Conservation (phyloP, 2,329 filamentous ascomycete genomes). For the Ramularia endophylla region DNA sequence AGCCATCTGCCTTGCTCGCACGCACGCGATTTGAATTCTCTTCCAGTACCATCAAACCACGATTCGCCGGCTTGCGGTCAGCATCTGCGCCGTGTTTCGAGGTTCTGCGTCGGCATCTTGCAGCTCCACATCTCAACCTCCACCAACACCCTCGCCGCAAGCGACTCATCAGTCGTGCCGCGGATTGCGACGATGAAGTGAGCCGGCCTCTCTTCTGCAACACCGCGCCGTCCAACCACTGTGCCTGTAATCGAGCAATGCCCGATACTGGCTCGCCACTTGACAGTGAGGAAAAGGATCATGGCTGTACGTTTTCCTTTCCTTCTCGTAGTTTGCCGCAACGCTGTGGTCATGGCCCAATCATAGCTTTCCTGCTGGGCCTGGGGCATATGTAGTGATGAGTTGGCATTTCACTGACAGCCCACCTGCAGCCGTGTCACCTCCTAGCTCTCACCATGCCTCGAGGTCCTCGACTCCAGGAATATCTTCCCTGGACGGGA, state of each 20-base stretch:
- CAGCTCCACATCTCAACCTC: not conserved
- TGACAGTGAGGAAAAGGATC: slow-evolving; percentile 13
- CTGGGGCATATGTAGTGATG: slow-evolving; percentile 26
- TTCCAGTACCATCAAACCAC: not conserved
- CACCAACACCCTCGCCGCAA: slow-evolving; percentile 1
- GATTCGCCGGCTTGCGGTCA: not conserved
- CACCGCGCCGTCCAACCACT: slow-evolving; percentile 7
- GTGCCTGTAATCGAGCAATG: slow-evolving; percentile 18
- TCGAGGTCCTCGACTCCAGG: slow-evolving; percentile 20
- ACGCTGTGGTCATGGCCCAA: slow-evolving; percentile 15
- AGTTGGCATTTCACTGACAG: slow-evolving; percentile 29
- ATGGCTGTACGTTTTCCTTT: slow-evolving; percentile 19
- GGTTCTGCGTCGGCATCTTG: not conserved
- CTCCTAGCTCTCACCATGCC: slow-evolving; percentile 22
- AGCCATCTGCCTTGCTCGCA: slow-evolving; percentile 2
- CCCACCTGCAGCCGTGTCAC: slow-evolving; percentile 29
- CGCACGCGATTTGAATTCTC: slow-evolving; percentile 3
- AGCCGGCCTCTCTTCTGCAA: slow-evolving; percentile 3
- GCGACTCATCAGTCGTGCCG: slow-evolving; percentile 4
- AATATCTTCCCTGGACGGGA: slow-evolving; percentile 20
- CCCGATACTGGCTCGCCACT: slow-evolving; percentile 20
- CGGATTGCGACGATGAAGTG: slow-evolving; percentile 19
- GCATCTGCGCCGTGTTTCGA: not conserved
- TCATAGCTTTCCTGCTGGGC: slow-evolving; percentile 19
- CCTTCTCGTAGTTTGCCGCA: slow-evolving; percentile 15